Conservation (phyloP, 768 basidiomycete species). For the Mycena galericulata region DNA sequence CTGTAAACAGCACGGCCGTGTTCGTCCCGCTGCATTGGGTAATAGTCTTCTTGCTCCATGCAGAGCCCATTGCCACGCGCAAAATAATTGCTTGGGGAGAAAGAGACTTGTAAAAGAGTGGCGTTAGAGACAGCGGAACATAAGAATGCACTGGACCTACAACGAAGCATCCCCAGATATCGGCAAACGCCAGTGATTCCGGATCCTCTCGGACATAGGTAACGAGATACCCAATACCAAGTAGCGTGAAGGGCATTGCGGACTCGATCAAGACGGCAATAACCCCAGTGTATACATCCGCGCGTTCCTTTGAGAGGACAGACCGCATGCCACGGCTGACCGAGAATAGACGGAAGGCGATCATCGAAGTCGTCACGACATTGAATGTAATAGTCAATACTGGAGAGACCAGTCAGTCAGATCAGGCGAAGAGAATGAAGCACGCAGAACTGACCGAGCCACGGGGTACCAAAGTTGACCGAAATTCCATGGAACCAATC, state of each 20-base stretch:
- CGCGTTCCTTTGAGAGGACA: slow-evolving; percentile 32
- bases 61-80: not conserved
- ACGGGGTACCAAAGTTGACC: slow-evolving; percentile 43
- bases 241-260: slow-evolving; percentile 44
- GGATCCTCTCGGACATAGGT: slow-evolving; percentile 46
- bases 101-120: not conserved
- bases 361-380: slow-evolving; percentile 43
- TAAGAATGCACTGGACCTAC: not conserved
- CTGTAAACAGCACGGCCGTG: not conserved
- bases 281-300: slow-evolving; percentile 43
- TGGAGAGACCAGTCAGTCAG: slow-evolving; percentile 31
- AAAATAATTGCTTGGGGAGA: slow-evolving; percentile 5
- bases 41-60: not conserved
- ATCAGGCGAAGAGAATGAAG: not conserved
- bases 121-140: not conserved
- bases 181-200: slow-evolving; percentile 21
- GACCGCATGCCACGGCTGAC: slow-evolving; percentile 33
- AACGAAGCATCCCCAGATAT: not conserved
- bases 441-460: slow-evolving; percentile 37
- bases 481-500: slow-evolving; percentile 43
- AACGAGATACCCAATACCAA: slow-evolving; percentile 46
- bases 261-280: slow-evolving; percentile 46
- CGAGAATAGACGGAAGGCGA: slow-evolving; percentile 42
- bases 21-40: not conserved
- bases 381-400: slow-evolving; percentile 42